Percentiles rank a stretch among this genome's conserved stretches.
phyloP scores from a whole-genome alignment of 371 early-diverging fungal genomes.

The Mucor racemosus region DNA sequence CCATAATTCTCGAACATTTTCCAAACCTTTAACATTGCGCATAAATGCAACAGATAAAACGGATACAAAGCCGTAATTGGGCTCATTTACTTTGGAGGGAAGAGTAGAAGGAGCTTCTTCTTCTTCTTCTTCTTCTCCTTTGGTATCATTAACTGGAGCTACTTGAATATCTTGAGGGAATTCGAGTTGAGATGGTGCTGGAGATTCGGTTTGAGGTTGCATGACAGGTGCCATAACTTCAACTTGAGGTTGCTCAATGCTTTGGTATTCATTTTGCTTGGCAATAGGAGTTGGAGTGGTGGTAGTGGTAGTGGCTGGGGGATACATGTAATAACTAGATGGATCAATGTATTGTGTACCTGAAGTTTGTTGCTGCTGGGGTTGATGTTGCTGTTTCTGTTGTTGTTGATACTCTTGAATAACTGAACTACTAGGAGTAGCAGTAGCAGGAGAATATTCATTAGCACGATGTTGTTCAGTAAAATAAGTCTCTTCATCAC shows the following conservation, averaged over 20 bases:
- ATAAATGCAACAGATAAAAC: slow-evolving; percentile 30
- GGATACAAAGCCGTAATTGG: slow-evolving; percentile 37
- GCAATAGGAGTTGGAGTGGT: background rate
- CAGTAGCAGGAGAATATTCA: background rate
- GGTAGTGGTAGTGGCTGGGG: background rate
- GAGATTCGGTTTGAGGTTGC: background rate
- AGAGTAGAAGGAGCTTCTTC: too few species aligned
- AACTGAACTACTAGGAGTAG: background rate
- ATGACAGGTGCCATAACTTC: background rate
- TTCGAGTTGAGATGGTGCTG: background rate
- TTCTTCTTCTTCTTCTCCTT: too few species aligned
- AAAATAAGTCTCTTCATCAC: slow-evolving; percentile 30
- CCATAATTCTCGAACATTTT: slow-evolving; percentile 38
- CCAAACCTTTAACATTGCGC: slow-evolving; percentile 26
- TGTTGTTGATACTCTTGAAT: slow-evolving; percentile 4
- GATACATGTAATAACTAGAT: slow-evolving; percentile 11
- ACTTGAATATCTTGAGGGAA: background rate
- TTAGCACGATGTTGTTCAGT: background rate
- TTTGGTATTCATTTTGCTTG: background rate
- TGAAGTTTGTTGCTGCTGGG: background rate
- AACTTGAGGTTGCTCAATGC: background rate
- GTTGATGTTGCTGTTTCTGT: slow-evolving; percentile 3
- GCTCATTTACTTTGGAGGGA: background rate
- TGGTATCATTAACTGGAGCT: background rate
- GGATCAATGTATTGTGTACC: slow-evolving; percentile 11